Evolutionary conservation across 768 basidiomycete genomes (phyloP).

Genomic region (Tubosaeta sp.): DNA sequence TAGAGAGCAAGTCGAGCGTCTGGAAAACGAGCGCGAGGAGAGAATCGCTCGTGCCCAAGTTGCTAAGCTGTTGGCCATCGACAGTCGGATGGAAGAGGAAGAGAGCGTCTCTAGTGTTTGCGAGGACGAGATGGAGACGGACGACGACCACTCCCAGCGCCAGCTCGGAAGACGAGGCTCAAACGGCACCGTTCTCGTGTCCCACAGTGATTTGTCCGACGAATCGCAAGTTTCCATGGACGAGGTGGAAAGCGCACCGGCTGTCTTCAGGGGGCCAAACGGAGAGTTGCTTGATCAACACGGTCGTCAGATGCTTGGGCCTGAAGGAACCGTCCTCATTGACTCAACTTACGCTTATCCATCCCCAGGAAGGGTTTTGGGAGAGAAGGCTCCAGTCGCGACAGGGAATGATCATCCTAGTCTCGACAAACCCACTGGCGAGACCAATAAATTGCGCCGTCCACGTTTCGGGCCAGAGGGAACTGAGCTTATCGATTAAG

Average conservation of each 20-base stretch:
- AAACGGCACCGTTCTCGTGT: constrained; percentile 9
- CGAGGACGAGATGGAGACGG: constrained; percentile 19
- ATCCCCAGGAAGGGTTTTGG: constrained; percentile 1
- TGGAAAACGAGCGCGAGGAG: constrained; percentile 12
- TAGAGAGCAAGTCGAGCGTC: constrained; percentile 19
- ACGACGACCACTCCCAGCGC: neutral
- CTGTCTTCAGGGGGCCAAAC: constrained; percentile 14
- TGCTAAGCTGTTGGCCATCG: constrained; percentile 12
- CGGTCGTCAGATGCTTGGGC: constrained; percentile 21
- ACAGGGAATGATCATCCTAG: neutral
- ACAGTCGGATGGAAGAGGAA: constrained; percentile 3
- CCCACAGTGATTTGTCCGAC: neutral
- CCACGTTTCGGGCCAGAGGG: constrained; percentile 19
- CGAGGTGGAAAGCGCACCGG: neutral
- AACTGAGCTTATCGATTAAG: constrained; percentile 21
- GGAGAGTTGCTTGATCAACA: constrained; percentile 18
- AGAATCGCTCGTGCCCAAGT: constrained; percentile 9
- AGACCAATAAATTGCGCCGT: neutral
- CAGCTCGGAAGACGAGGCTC: constrained; percentile 7
- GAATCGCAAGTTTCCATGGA: neutral
- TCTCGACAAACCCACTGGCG: neutral
- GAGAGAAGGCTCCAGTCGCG: neutral
- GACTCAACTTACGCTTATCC: neutral
- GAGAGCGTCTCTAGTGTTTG: constrained; percentile 8
- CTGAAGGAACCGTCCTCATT: constrained; percentile 19